These are phyloP conservation scores for Astragalus membranaceus DNA, from an alignment of 306 rosid genomes.

Conservation along the genomic window DNA sequence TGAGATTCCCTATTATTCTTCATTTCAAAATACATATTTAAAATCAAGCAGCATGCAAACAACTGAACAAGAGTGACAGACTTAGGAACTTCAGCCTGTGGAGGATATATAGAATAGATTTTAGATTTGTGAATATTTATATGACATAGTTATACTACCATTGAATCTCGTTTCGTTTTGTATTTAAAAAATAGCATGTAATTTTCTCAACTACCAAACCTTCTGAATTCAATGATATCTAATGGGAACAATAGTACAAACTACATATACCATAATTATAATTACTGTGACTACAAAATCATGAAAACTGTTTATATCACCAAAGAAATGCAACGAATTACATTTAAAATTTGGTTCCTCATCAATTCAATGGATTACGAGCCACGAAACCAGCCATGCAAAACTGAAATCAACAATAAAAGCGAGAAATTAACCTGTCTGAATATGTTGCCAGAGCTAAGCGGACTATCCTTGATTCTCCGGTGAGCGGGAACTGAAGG, in stretches of 20 bases:
- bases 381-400: constrained; percentile 17
- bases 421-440: constrained; percentile 47
- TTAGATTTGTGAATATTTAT: not conserved
- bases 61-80: not conserved
- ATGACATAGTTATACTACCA: not conserved
- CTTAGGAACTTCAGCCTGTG: not conserved
- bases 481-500: constrained; percentile 87
- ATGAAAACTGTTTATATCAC: not conserved
- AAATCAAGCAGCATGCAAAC: not conserved
- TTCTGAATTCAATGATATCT: not conserved
- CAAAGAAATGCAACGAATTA: not conserved
- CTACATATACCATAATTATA: not conserved
- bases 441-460: constrained; percentile 83
- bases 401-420: not conserved
- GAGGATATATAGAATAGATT: not conserved
- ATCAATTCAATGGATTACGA: not conserved
- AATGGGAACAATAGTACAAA: not conserved
- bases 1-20: too few relatives aligned
- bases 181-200: not conserved
- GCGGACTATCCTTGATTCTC: constrained; percentile 73
- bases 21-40: too few relatives aligned
- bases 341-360: not conserved
- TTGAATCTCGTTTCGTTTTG: not conserved
- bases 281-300: not conserved
- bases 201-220: not conserved